A percentile compares a stretch with the other conserved stretches of the same genome.
Evolutionary conservation across 2,329 filamentous ascomycete genomes (phyloP).

Genomic region (Colletotrichum nymphaeae): DNA sequence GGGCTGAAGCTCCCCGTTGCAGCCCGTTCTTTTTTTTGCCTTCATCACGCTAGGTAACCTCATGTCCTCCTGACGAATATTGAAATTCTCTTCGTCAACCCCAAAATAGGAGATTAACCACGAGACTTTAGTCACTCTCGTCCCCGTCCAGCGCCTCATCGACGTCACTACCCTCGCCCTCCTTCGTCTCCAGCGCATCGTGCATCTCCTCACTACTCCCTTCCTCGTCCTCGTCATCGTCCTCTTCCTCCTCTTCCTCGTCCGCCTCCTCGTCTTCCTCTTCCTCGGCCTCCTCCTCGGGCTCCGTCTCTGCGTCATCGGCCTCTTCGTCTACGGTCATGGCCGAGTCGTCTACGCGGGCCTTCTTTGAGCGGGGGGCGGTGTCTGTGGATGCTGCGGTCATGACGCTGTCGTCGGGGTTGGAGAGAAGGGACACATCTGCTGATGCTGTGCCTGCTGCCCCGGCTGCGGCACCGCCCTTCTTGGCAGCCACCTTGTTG

Average conservation of each 20-base stretch:
- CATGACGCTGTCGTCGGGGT: slow-evolving; percentile 48
- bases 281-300: slow-evolving; percentile 60
- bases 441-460: slow-evolving; percentile 57
- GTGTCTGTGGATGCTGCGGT: slow-evolving; percentile 42
- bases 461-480: slow-evolving; percentile 53
- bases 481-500: slow-evolving; percentile 75
- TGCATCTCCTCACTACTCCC: slow-evolving; percentile 66
- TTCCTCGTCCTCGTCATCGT: slow-evolving; percentile 61
- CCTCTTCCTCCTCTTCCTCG: slow-evolving; percentile 55
- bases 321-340: slow-evolving; percentile 46
- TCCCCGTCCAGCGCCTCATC: slow-evolving; percentile 74
- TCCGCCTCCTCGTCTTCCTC: slow-evolving; percentile 58
- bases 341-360: slow-evolving; percentile 57
- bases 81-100: background rate
- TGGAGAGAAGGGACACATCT: slow-evolving; percentile 41
- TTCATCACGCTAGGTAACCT: background rate
- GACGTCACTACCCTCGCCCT: slow-evolving; percentile 59
- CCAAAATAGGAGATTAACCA: background rate
- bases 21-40: background rate
- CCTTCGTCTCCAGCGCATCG: slow-evolving; percentile 62
- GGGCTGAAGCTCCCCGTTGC: background rate
- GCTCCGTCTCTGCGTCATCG: slow-evolving; percentile 56
- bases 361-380: slow-evolving; percentile 54
- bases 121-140: slow-evolving; percentile 62
- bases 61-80: background rate